Percentiles rank a stretch among this genome's conserved stretches.
Conservation (phyloP, 2,329 filamentous ascomycete genomes). For the Plenodomus biglobosus region DNA sequence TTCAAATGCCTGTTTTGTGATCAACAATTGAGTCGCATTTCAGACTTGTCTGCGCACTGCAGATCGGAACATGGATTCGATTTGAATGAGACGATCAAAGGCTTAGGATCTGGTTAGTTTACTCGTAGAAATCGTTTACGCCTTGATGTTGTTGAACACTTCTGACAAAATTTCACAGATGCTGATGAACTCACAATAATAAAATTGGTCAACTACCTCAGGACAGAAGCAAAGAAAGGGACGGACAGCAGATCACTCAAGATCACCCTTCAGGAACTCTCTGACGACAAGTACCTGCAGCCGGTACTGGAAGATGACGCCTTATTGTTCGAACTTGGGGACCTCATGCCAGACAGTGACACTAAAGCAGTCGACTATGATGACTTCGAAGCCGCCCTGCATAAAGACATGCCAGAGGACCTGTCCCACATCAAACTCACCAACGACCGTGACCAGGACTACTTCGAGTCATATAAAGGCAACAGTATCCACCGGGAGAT, state of each 20-base stretch:
- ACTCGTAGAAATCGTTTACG: neutral
- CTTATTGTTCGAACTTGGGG: conserved; percentile 82
- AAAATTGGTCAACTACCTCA: conserved; percentile 53
- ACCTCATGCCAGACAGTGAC: conserved; percentile 54
- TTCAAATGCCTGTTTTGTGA: conserved; percentile 43
- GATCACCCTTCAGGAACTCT: conserved; percentile 63
- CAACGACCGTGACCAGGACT: conserved; percentile 58
- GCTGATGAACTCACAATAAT: conserved; percentile 39
- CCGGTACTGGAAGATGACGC: conserved; percentile 89
- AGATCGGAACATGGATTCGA: conserved; percentile 32
- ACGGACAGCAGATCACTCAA: conserved; percentile 49
- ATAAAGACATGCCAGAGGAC: conserved; percentile 43
- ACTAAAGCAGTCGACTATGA: conserved; percentile 35
- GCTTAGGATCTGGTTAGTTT: conserved; percentile 32
- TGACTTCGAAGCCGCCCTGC: conserved; percentile 44
- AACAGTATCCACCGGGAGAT: conserved; percentile 91
- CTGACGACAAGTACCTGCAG: conserved; percentile 78
- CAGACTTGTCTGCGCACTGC: conserved; percentile 34
- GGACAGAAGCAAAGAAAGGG: conserved; percentile 45
- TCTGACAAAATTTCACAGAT: no score
- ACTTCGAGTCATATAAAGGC: conserved; percentile 64
- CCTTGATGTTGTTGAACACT: no score
- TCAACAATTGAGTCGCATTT: conserved; percentile 31
- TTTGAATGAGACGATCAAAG: conserved; percentile 29
- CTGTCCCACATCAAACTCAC: conserved; percentile 33